phyloP scores from a whole-genome alignment of 345 rosid genomes.

The Citrus australasica region DNA sequence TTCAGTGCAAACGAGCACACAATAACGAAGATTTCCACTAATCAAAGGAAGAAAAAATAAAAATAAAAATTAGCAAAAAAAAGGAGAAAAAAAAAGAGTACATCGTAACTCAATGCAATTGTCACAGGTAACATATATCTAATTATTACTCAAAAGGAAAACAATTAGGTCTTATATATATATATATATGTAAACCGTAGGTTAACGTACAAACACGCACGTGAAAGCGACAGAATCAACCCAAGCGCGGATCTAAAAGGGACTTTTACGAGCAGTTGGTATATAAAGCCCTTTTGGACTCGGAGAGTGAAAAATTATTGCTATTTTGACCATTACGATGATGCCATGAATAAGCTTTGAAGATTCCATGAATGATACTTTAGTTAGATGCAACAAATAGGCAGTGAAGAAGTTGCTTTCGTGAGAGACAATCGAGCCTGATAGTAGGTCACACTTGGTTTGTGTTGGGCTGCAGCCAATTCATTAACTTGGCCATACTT shows the following conservation, averaged over 20 bases:
- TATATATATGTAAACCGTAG: too few relatives aligned
- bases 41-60: background rate
- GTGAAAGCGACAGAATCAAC: background rate
- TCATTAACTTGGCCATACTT: background rate
- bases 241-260: background rate
- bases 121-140: background rate
- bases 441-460: background rate
- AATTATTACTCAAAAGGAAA: background rate
- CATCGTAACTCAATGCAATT: background rate
- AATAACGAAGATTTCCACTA: background rate
- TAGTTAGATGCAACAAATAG: slow-evolving; percentile 12
- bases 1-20: background rate
- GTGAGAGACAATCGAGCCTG: background rate
- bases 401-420: background rate
- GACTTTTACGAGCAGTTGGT: background rate
- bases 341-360: background rate
- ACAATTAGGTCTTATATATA: too few relatives aligned
- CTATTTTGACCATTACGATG: background rate
- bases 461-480: background rate
- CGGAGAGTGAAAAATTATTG: background rate
- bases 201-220: background rate
- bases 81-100: background rate
- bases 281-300: background rate
- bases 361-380: background rate
- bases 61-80: background rate